Evolutionary conservation across 129 eudicot species (phyloP), one percentile per base, ranked within the genome.

Genomic region (carrot (Daucus carota)): DNA sequence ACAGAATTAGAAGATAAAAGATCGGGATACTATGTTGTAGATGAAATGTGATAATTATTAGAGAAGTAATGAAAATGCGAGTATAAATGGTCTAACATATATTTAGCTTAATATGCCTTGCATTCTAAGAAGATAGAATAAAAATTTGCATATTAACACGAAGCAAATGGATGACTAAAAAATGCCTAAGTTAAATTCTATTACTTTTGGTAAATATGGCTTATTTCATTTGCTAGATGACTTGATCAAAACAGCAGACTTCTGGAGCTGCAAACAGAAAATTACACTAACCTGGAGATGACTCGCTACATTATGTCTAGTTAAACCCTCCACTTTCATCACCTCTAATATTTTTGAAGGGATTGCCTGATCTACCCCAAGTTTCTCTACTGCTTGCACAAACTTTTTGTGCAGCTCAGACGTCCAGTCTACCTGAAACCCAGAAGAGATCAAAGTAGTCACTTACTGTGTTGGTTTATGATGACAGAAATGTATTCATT

Each of bases 351-450:
- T 91, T 46, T 91, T 90, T 77, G 97, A 91, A 62, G 97, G 97
- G 48, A 91, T 86, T 73, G 97, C 97, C 80, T 88, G 94, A 75
- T 91, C 97, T 24, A 91, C 92, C 28, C 97, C 97, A 59, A 91
- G 92, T 86, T 91, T 86, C 88, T 91, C 97, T 22, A 91, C 94
- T 0, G 97, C 97, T 79, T 91, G 90, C 69, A 91, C 88, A 77
- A 91, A 91, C 72, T 83, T 91, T 81, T 87, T 88, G 76, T 91
- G 97, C 75, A 91, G 85, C 74, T 91, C 97, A 77, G 90, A 76
- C 36, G 92, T 91, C 97, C 97, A 88, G 81, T 91, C 97, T 70
- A 91, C 92, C 97, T 91, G 86, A 80, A 83, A 81, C 68, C 76
- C 74, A 70, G 41, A 70, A 42, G 24, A 72, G 54, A 72, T 28